A percentile compares a stretch with the other conserved stretches of the same genome.
phyloP scores from a whole-genome alignment of 495 filamentous ascomycete species.

The Penicillium coprophilum region DNA sequence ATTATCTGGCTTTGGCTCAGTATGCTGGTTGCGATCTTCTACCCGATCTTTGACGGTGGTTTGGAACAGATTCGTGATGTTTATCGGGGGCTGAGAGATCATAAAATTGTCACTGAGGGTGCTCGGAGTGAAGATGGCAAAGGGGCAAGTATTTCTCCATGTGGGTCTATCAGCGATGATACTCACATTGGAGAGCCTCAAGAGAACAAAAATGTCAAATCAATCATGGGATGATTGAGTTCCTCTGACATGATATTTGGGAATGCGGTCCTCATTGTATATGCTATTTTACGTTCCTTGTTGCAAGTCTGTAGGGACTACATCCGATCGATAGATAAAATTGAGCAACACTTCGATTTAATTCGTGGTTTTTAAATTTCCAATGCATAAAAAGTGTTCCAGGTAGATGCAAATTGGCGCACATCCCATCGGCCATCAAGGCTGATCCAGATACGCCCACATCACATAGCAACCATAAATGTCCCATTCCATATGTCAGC shows the following conservation, averaged over 20 bases:
- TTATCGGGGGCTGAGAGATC: constrained; percentile 17
- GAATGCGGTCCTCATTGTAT: background rate
- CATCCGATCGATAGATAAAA: background rate
- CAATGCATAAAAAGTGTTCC: background rate
- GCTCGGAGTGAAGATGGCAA: background rate
- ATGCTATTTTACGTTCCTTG: background rate
- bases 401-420: background rate
- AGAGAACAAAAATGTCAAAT: background rate
- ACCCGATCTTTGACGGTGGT: constrained; percentile 38
- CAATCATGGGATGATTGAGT: too few species aligned
- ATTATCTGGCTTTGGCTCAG: constrained; percentile 70
- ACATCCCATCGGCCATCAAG: constrained; percentile 2
- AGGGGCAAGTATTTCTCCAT: constrained; percentile 10
- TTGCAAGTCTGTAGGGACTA: background rate
- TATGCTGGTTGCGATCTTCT: constrained; percentile 36
- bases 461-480: background rate
- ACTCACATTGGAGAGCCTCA: background rate
- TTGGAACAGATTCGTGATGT: constrained; percentile 30
- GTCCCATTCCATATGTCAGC: background rate
- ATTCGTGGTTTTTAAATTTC: background rate
- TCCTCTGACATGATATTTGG: background rate
- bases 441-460: background rate
- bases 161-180: constrained; percentile 18
- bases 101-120: background rate
- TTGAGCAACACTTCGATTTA: background rate